These are phyloP conservation scores for Phytophthora colocasiae DNA, from an alignment of 352 stramenopile genomes.

Conservation along the genomic window DNA sequence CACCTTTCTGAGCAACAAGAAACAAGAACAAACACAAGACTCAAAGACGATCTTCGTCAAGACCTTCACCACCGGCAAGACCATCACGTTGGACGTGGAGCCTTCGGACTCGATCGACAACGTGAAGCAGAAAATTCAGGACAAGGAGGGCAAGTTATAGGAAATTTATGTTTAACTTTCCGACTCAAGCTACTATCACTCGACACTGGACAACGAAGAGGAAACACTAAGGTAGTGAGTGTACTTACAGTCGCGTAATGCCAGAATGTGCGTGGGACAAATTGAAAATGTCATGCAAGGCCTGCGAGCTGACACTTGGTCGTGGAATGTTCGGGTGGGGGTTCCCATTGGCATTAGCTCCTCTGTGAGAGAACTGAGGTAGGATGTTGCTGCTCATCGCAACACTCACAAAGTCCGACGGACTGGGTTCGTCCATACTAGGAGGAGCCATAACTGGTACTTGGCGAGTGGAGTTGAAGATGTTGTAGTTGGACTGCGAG, in stretches of 20 bases:
- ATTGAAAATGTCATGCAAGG: slow-evolving; percentile 39
- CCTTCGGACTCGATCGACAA: no score
- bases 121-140: no score
- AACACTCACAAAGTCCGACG: slow-evolving; percentile 24
- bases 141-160: no score
- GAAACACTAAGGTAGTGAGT: background rate
- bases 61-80: no score
- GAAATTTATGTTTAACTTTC: background rate
- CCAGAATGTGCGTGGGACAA: slow-evolving; percentile 6
- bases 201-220: slow-evolving; percentile 5
- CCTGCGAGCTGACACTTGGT: slow-evolving; percentile 26
- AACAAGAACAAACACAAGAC: no score
- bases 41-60: no score
- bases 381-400: slow-evolving; percentile 3
- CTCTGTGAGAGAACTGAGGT: slow-evolving; percentile 10
- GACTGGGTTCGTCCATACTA: slow-evolving; percentile 16
- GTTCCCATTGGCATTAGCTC: background rate
- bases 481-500: slow-evolving; percentile 39
- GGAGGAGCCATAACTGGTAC: slow-evolving; percentile 6
- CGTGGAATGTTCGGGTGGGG: background rate
- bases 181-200: slow-evolving; percentile 7
- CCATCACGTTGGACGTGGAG: no score
- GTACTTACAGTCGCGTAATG: slow-evolving; percentile 22
- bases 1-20: no score
- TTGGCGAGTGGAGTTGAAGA: slow-evolving; percentile 31